Evolutionary conservation across 2,329 filamentous ascomycete species (phyloP).

Genomic region (Trichoderma simmonsii): DNA sequence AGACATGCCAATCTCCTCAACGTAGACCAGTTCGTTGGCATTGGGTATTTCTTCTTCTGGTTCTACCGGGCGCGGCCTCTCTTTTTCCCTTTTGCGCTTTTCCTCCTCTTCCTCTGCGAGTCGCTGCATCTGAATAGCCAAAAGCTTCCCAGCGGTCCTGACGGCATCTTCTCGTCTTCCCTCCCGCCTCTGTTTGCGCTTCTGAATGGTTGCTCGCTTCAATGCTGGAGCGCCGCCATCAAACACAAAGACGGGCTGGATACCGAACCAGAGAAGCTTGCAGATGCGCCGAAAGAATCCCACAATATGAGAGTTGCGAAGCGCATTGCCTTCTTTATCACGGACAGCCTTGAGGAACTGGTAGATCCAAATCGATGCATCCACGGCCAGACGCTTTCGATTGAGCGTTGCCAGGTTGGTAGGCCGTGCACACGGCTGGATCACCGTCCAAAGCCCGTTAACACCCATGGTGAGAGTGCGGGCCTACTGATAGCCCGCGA

Average conservation of each 20-base stretch:
- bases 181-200: constrained; percentile 75
- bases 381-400: constrained; percentile 91
- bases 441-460: constrained; percentile 92
- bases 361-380: constrained; percentile 99
- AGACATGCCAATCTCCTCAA: constrained; percentile 82
- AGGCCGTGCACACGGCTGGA: constrained; percentile 91
- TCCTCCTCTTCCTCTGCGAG: constrained; percentile 80
- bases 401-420: constrained; percentile 96
- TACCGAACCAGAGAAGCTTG: constrained; percentile 94
- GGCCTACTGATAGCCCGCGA: not conserved
- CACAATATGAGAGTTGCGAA: constrained; percentile 93
- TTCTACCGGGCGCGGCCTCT: constrained; percentile 42
- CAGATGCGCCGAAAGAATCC: constrained; percentile 98
- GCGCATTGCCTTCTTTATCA: constrained; percentile 94
- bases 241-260: constrained; percentile 96
- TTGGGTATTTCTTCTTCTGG: constrained; percentile 61
- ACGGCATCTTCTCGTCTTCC: constrained; percentile 90
- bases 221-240: constrained; percentile 89
- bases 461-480: constrained; percentile 72
- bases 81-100: constrained; percentile 52
- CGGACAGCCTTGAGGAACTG: constrained; percentile 98
- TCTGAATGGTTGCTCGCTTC: constrained; percentile 86
- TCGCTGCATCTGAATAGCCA: constrained; percentile 92
- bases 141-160: constrained; percentile 82
- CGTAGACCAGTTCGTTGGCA: constrained; percentile 73